phyloP scores from a whole-genome alignment of 164 flowering plant genomes.

The Tetracentron sinense region DNA sequence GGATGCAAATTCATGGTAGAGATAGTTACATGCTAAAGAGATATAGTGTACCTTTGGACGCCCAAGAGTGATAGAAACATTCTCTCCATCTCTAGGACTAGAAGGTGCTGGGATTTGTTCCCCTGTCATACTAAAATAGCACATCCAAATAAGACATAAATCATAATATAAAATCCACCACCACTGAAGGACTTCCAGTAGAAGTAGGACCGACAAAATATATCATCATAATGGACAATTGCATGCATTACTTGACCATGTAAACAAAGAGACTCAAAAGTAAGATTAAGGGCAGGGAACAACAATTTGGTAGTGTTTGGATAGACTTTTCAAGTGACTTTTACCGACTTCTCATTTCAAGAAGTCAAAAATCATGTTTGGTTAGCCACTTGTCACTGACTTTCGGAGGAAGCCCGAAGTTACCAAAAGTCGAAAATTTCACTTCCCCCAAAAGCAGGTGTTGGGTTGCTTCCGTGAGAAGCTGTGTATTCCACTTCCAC shows the following conservation, averaged over 20 bases:
- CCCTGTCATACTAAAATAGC: conserved; percentile 76
- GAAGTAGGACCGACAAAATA: not conserved
- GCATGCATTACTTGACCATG: not conserved
- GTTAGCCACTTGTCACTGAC: too few species aligned
- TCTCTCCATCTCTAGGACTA: conserved; percentile 90
- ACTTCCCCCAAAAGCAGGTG: too few species aligned
- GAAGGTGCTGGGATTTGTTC: conserved; percentile 76
- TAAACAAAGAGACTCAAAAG: not conserved
- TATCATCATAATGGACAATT: not conserved
- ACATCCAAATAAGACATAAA: conserved; percentile 4
- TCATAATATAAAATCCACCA: not conserved
- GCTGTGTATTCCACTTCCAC: too few species aligned
- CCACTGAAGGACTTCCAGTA: not conserved
- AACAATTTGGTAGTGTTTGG: too few species aligned
- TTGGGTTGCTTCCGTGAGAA: too few species aligned
- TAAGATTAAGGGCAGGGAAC: not conserved
- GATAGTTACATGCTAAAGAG: conserved; percentile 4
- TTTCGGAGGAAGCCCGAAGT: too few species aligned
- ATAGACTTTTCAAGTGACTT: too few species aligned
- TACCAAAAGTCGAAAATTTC: too few species aligned
- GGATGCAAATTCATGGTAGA: not conserved
- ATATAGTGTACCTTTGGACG: conserved; percentile 59
- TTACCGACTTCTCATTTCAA: too few species aligned
- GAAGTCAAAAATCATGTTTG: too few species aligned
- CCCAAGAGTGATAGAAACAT: conserved; percentile 60